phyloP scores from a whole-genome alignment of 2,329 filamentous ascomycete species.

The Coleophoma eucalyptorum region DNA sequence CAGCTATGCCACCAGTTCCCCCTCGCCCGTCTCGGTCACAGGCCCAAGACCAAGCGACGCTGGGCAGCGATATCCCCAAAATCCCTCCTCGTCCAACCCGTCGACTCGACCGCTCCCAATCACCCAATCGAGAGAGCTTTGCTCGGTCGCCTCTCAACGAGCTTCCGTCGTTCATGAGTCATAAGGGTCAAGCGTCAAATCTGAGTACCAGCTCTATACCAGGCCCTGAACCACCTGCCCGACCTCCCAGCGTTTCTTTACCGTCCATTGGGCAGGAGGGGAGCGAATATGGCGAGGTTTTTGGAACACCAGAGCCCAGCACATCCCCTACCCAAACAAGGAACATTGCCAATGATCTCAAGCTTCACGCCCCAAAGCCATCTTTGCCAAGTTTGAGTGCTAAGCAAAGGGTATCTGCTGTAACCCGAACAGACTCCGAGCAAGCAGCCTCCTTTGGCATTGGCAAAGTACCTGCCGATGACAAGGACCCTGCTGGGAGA shows the following conservation, averaged over 20 bases:
- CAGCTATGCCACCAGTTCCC: conserved; percentile 47
- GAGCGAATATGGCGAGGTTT: conserved; percentile 73
- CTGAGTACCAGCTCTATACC: conserved; percentile 33
- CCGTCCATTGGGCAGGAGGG: conserved; percentile 89
- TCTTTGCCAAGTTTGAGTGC: conserved; percentile 78
- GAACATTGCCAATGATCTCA: conserved; percentile 74
- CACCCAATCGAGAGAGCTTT: conserved; percentile 73
- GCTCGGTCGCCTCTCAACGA: conserved; percentile 85
- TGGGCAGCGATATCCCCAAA: conserved; percentile 52
- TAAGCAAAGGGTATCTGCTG: conserved; percentile 75
- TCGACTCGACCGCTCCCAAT: conserved; percentile 68
- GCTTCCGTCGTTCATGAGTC: conserved; percentile 42
- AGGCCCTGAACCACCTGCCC: conserved; percentile 41
- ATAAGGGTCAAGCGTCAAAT: conserved; percentile 27
- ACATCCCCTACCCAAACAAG: conserved; percentile 67
- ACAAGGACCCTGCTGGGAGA: conserved; percentile 43
- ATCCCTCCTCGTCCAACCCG: conserved; percentile 76
- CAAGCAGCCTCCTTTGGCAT: conserved; percentile 82
- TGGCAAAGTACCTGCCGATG: conserved; percentile 61
- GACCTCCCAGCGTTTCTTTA: conserved; percentile 72
- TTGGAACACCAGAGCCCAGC: conserved; percentile 38
- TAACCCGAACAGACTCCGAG: conserved; percentile 89
- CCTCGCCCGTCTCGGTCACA: conserved; percentile 56
- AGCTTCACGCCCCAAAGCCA: conserved; percentile 85
- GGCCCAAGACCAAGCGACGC: conserved; percentile 35